A percentile compares a stretch with the other conserved stretches of the same genome.
phyloP scores from a whole-genome alignment of 192 early-diverging fungal species.

The Dissophora ornata region DNA sequence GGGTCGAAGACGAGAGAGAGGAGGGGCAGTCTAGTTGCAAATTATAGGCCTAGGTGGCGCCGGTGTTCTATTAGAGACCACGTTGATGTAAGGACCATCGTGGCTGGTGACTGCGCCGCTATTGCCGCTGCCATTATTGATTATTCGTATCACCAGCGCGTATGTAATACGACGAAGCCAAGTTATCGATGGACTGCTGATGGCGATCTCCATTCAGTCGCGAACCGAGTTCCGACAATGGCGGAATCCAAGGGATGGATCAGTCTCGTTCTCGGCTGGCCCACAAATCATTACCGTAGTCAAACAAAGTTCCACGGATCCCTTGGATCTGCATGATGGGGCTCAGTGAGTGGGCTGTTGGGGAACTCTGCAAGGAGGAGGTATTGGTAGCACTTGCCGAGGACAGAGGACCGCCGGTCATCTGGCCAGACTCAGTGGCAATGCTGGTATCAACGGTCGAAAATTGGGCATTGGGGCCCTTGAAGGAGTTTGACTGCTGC shows the following conservation, averaged over 20 bases:
- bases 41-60: too few species aligned
- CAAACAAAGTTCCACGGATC: background rate
- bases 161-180: slow-evolving; percentile 33
- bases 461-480: background rate
- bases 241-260: background rate
- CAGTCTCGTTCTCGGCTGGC: slow-evolving; percentile 7
- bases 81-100: too few species aligned
- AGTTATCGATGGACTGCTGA: slow-evolving; percentile 29
- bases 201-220: background rate
- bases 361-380: slow-evolving; percentile 29
- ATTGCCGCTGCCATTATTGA: too few species aligned
- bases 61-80: too few species aligned
- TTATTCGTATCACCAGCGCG: slow-evolving; percentile 17
- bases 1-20: too few species aligned
- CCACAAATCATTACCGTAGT: background rate
- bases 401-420: slow-evolving; percentile 1
- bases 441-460: slow-evolving; percentile 2
- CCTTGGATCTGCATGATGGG: background rate
- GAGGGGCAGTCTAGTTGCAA: too few species aligned
- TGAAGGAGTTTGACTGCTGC: slow-evolving; percentile 37
- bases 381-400: background rate
- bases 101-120: too few species aligned
- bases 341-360: slow-evolving; percentile 2
- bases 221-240: too few species aligned
- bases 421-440: background rate